Base-by-base conservation (phyloP, 345 rosid genomes). In the Salix dunnii region DNA sequence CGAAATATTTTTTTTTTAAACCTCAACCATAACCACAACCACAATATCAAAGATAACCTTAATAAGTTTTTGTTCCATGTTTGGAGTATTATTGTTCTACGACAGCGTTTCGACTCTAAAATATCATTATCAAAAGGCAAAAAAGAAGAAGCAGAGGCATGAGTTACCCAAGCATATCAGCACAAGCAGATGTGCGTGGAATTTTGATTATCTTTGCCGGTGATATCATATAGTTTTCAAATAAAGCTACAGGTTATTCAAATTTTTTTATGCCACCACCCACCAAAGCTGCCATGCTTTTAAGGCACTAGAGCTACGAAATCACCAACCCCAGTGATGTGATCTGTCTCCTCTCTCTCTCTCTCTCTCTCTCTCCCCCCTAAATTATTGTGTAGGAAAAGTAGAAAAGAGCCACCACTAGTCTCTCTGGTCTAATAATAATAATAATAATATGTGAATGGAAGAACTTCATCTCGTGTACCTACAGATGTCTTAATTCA, bases 251-350 rank as follows among this genome's bases (percentile, higher is more conserved):
- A 33, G 36, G 36, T 0, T 33, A 33, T 33, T 33, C 6, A 33
- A 33, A 4, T 33, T 6, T 33, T 33, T 33, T 28, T 28, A 28
- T 28, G 79, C 55, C 71, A 78, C 84, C 40, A 17, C 27, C 49
- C 42, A 81, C 83, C 89, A 74, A 84, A 76, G 58, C 70, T n/a
- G 42, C 75, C 73, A 67, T 23, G 35, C 79, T 86, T 84, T 78
- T 12, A 82, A 84, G 85, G 78, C 82, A 85, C 75, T 63, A 21
- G 61, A 53, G 67, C 75, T 36, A 23, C 3, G 7, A 74, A 64
- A 38, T 51, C 74, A 80, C 82, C 84, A 71, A 82, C 85, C 75
- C 73, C 33, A 78, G 16, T 82, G 81, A 72, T 78, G 77, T 66
- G 72, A 72, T 66, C 76, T 43, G 38, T 48, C 51, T 23, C 12